Percentiles rank a stretch among this genome's conserved stretches.
Conservation (phyloP, 305 asterid species). For the Fraxinus dipetala region DNA sequence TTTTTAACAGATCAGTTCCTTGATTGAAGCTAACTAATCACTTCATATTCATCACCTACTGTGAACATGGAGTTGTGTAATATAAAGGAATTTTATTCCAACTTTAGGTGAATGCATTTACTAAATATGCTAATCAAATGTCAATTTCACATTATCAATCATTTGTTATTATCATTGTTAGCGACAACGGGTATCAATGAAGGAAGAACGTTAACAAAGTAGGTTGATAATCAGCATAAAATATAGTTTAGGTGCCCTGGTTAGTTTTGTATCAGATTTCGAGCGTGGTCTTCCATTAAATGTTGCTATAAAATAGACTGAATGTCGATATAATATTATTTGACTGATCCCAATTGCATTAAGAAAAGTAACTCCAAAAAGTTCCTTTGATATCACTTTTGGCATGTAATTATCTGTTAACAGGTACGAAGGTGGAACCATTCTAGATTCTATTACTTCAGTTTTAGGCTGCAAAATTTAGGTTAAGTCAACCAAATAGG, state of each 20-base stretch:
- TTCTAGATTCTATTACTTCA: neutral
- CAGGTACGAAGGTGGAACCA: neutral
- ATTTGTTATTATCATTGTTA: neutral
- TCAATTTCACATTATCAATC: neutral
- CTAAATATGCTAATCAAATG: neutral
- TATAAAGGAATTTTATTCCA: neutral
- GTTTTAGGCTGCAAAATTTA: neutral
- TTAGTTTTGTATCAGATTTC: neutral
- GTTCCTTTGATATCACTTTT: neutral
- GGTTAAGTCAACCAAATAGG: conserved; percentile 20
- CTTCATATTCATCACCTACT: conserved; percentile 12
- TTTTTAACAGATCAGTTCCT: conserved; percentile 26
- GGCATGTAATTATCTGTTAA: neutral
- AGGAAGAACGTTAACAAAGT: neutral
- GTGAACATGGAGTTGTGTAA: conserved; percentile 7
- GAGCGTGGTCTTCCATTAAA: neutral
- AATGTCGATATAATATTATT: neutral
- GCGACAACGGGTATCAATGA: neutral
- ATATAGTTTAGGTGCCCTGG: neutral
- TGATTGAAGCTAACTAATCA: conserved; percentile 35
- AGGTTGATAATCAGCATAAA: neutral
- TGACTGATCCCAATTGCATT: neutral
- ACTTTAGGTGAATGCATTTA: neutral
- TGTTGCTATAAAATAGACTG: neutral
- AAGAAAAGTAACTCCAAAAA: neutral